These are phyloP conservation scores for Crassisporium funariophilum DNA, from an alignment of 768 basidiomycete species.

Conservation along the genomic window DNA sequence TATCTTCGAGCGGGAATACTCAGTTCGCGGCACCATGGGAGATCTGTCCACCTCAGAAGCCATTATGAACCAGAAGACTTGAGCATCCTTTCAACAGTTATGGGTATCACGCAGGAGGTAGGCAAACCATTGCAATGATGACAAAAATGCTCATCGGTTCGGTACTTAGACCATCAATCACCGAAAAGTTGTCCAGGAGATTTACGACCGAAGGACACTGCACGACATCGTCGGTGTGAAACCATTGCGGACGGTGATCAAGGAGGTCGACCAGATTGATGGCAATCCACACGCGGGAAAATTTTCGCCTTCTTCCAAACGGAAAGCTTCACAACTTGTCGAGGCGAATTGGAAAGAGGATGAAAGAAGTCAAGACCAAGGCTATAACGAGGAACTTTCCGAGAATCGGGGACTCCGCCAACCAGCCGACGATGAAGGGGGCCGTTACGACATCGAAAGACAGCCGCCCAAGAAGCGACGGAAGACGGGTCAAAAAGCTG, in stretches of 20 bases:
- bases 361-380: slow-evolving; percentile 6
- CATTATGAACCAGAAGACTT: slow-evolving; percentile 58
- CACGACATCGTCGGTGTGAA: slow-evolving; percentile 60
- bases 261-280: slow-evolving; percentile 5
- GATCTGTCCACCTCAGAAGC: slow-evolving; percentile 43
- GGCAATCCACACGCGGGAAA: not conserved
- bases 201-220: slow-evolving; percentile 60
- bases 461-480: slow-evolving; percentile 51
- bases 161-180: slow-evolving; percentile 68
- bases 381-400: slow-evolving; percentile 11
- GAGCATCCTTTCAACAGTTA: slow-evolving; percentile 78
- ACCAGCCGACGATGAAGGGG: slow-evolving; percentile 46
- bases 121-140: not conserved
- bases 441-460: slow-evolving; percentile 56
- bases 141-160: not conserved
- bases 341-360: slow-evolving; percentile 19
- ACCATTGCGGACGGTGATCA: slow-evolving; percentile 22
- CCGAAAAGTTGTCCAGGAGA: slow-evolving; percentile 65
- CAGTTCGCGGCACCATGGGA: slow-evolving; percentile 53
- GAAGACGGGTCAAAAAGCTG: slow-evolving; percentile 40
- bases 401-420: not conserved
- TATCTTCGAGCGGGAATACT: slow-evolving; percentile 67
- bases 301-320: slow-evolving; percentile 7
- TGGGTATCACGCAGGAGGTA: slow-evolving; percentile 86
- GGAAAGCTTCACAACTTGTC: slow-evolving; percentile 9